Base-by-base conservation (phyloP, 2,329 filamentous ascomycete species). In the Stemphylium lycopersici region DNA sequence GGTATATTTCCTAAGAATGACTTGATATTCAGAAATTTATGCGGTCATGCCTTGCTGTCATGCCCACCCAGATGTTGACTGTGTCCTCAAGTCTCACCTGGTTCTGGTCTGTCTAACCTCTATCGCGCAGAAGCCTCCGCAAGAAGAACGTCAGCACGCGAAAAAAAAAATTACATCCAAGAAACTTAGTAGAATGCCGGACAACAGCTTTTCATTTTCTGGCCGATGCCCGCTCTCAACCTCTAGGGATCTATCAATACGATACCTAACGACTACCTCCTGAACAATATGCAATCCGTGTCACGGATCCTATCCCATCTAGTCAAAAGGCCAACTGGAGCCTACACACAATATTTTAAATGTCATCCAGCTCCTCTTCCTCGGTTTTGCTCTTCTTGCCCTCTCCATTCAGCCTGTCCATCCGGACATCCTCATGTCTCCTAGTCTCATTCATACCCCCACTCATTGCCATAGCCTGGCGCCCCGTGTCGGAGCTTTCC, bases 401-500 rank as follows among this genome's bases (percentile, higher is more conserved):
- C 47, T 78, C 74, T 3, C 70, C 72, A 58, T 78, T 71, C 55
- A 79, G 50, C 13, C 68, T 68, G 33, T 78, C 73, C 75, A 79
- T 71, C 15, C 69, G 62, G 11, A 76, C 61, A 24, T 59, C 61
- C 15, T 67, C 64, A 15, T 63, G 54, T 4, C 58, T 62, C 24
- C 66, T 58, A 24, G 45, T 45, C 16, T 60, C 51, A 32, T 59
- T 54, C 44, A 15, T 54, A 44, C 12, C 43, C 24, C 57, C 58
- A 33, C 66, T 66, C 87, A 96, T 90, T 18, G 87, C 87, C 71
- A 96, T 85, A 0, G 92, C 92, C 73, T 93, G 88, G 43, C 91
- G 82, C 3, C 91, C 92, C 10, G 89, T 89, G 66, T 96, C 91
- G n/a, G 88, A 91, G 66, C 85, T 89, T 78, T 93, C 90, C 53